Percentiles rank a stretch among this genome's conserved stretches.
phyloP scores from a whole-genome alignment of 768 basidiomycete genomes.

The Auriscalpium orientale region DNA sequence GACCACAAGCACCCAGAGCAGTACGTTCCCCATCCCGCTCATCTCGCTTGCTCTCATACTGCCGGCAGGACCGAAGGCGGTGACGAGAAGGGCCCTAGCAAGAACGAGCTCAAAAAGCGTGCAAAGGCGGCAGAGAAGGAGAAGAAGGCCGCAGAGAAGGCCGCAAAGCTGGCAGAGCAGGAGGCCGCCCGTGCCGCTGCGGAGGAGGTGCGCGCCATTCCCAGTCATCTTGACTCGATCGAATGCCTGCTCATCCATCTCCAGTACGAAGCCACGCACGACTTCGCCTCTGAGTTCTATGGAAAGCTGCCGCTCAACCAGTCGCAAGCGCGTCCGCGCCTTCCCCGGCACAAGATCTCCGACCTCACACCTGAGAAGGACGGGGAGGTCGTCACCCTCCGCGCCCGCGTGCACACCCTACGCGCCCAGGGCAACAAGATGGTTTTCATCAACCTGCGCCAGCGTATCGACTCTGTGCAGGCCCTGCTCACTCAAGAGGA shows the following conservation, averaged over 20 bases:
- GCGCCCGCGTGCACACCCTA: conserved; percentile 86
- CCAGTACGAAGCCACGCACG: conserved; percentile 35
- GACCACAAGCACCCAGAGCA: not conserved
- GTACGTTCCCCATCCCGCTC: not conserved
- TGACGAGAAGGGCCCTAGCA: conserved; percentile 52
- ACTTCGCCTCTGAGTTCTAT: conserved; percentile 73
- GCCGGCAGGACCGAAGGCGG: not conserved
- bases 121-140: conserved; percentile 89
- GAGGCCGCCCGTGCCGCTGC: conserved; percentile 58
- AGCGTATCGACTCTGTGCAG: conserved; percentile 81
- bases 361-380: conserved; percentile 53
- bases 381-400: conserved; percentile 72
- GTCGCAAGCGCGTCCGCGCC: conserved; percentile 68
- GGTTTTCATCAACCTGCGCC: conserved; percentile 89
- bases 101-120: conserved; percentile 86
- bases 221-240: not conserved
- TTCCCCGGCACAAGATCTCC: conserved; percentile 55
- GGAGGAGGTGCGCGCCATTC: conserved; percentile 43
- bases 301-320: conserved; percentile 87
- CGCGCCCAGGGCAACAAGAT: conserved; percentile 93
- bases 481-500: conserved; percentile 67
- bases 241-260: not conserved
- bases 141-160: conserved; percentile 80
- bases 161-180: conserved; percentile 69
- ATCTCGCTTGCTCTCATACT: not conserved